These are phyloP conservation scores for Rhypophila decipiens DNA, from an alignment of 495 filamentous ascomycete species.

Conservation along the genomic window DNA sequence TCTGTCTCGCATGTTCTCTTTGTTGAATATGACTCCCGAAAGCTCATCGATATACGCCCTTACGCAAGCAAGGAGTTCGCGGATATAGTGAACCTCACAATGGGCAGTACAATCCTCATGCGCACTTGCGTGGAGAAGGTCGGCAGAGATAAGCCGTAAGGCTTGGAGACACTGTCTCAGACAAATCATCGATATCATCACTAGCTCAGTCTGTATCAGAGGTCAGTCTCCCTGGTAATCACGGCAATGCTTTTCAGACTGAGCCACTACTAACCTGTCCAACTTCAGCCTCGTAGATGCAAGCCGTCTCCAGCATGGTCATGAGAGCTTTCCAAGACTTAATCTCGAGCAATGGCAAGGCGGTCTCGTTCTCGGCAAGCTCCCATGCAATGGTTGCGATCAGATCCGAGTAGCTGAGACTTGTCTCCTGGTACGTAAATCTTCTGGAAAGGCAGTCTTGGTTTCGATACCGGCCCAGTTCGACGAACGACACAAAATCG, in stretches of 20 bases:
- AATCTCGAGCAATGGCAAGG: conserved; percentile 19
- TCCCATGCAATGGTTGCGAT: conserved; percentile 33
- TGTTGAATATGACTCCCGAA: conserved; percentile 32
- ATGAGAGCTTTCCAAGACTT: conserved; percentile 23
- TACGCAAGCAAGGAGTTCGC: conserved; percentile 15
- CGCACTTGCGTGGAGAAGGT: conserved; percentile 6
- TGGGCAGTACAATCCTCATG: conserved; percentile 21
- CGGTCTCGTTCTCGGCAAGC: conserved; percentile 24
- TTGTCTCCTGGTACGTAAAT: conserved; percentile 10
- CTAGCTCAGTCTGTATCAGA: conserved; percentile 20
- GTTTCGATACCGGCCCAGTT: conserved; percentile 22
- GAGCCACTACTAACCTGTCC: conserved; percentile 19
- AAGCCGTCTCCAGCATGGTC: conserved; percentile 24
- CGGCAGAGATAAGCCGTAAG: conserved; percentile 18
- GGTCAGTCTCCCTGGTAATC: too few relatives aligned
- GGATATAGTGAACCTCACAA: conserved; percentile 28
- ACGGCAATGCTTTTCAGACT: neutral
- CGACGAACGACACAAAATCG: conserved; percentile 17
- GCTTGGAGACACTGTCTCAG: conserved; percentile 25
- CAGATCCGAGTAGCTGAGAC: conserved; percentile 22
- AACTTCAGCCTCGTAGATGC: conserved; percentile 25
- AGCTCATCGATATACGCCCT: conserved; percentile 23
- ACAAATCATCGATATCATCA: conserved; percentile 26
- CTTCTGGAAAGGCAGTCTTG: conserved; percentile 16
- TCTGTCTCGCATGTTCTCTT: conserved; percentile 29